Base-by-base conservation (phyloP, 768 basidiomycete species). In the Gloeostereum incarnatum region DNA sequence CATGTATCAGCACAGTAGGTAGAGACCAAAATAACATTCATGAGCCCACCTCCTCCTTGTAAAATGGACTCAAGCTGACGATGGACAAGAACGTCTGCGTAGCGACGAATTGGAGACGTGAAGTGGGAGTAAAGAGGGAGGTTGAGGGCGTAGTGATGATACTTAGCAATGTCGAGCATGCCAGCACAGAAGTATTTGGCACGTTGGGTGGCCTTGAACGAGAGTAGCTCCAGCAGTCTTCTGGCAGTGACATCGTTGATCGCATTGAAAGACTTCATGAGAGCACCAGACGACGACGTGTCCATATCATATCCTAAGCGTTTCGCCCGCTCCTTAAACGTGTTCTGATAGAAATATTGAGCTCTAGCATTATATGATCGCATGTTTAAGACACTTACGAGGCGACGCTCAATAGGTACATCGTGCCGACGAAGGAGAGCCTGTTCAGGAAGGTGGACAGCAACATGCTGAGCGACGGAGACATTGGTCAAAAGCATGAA, bases 181-280 rank as follows among this genome's bases (percentile, higher is more conserved):
- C 96, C 96, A 18, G 92, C 77, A 55, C 96, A 99, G 79, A 98
- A 98, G 62, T 99, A 99, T 59, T 92, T 93, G 48, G 96, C 90
- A 36, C 82, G 75, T 43, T 90, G 85, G 44, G 92, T 97, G n/a
- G 91, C 83, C 60, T 96, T 96, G 57, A 75, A 79, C 11, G 81
- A 78, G 29, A 97, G 67, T 23, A 96, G 55, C 57, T 92, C 81
- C 7, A 99, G 65, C n/a, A 92, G 69, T 35, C 74, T 63, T 40
- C 79, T 81, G 41, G 82, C 81, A 37, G 78, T 77, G 6, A 80
- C 75, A 45, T 93, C 78, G 27, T 69, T 53, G 43, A 98, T 70
- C 6, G 66, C 61, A n/a, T 83, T 63, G 51, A 98, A 80, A 4
- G 89, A 91, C 38, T 66, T 73, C 82, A 93, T 93, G 17, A 98